phyloP scores from a whole-genome alignment of 345 rosid species.

The Citrus reticulata region DNA sequence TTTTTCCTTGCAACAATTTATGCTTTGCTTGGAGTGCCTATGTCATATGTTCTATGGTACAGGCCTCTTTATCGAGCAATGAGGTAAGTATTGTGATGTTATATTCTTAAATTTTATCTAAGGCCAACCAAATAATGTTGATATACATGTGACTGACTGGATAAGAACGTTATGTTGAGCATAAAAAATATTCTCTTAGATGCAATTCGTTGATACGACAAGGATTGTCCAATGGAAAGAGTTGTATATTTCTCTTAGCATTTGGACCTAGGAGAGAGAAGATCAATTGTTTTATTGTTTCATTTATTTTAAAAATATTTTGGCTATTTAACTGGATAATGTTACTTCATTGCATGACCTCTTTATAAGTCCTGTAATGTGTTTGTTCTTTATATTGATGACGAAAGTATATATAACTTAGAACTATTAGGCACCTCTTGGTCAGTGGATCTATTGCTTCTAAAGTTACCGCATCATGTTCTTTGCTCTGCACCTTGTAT shows the following conservation, averaged over 20 bases:
- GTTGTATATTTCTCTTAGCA: background rate
- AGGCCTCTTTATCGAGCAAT: constrained; percentile 96
- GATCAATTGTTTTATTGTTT: background rate
- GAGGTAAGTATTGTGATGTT: constrained; percentile 45
- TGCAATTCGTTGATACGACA: background rate
- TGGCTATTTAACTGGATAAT: background rate
- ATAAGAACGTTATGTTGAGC: background rate
- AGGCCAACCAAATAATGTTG: background rate
- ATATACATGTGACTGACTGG: background rate
- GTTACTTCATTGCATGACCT: background rate
- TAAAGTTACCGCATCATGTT: too few species aligned
- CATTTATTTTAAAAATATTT: background rate
- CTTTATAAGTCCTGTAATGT: background rate
- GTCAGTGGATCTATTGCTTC: background rate
- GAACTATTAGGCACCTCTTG: background rate
- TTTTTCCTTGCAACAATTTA: constrained; percentile 90
- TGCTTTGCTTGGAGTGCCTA: constrained; percentile 77
- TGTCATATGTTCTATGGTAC: constrained; percentile 93
- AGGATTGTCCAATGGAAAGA: background rate
- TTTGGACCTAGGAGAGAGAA: background rate
- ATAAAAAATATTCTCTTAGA: background rate
- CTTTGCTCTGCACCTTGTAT: too few species aligned
- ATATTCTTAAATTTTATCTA: background rate
- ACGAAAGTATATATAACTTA: background rate
- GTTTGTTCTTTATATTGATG: background rate